phyloP scores from a whole-genome alignment of 371 early-diverging fungal species.

The Rhizopus microsporus region DNA sequence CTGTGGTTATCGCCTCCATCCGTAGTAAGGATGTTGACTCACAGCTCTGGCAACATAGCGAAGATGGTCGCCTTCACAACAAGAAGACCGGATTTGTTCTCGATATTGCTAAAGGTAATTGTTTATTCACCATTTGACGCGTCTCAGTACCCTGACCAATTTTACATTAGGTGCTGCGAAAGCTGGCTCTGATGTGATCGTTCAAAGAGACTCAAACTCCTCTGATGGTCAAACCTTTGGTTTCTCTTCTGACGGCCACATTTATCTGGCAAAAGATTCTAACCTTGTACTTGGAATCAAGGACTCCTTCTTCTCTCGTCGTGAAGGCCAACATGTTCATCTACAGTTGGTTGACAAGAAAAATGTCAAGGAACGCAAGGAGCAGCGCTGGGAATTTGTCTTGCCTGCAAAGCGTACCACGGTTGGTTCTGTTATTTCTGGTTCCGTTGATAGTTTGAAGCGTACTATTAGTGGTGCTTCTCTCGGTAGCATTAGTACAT shows the following conservation, averaged over 20 bases:
- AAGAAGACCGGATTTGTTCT: conserved; percentile 56
- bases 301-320: conserved; percentile 48
- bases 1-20: conserved; percentile 35
- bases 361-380: conserved; percentile 31
- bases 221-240: conserved; percentile 33
- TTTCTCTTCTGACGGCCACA: conserved; percentile 41
- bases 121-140: background rate
- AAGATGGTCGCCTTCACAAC: conserved; percentile 54
- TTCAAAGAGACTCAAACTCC: conserved; percentile 35
- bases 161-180: conserved; percentile 35
- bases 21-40: conserved; percentile 33
- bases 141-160: background rate
- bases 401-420: conserved; percentile 28
- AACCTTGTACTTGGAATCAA: conserved; percentile 56
- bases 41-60: conserved; percentile 61
- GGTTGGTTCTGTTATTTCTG: background rate
- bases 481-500: conserved; percentile 20
- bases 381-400: conserved; percentile 49
- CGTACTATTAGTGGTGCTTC: conserved; percentile 32
- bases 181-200: conserved; percentile 47
- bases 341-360: conserved; percentile 35
- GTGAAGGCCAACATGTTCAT: conserved; percentile 49
- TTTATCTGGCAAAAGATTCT: conserved; percentile 38
- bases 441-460: conserved; percentile 22
- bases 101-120: conserved; percentile 54